A percentile compares a stretch with the other conserved stretches of the same genome.
These are phyloP conservation scores for Collybiopsis luxurians DNA, from an alignment of 768 basidiomycete species.

Conservation along the genomic window DNA sequence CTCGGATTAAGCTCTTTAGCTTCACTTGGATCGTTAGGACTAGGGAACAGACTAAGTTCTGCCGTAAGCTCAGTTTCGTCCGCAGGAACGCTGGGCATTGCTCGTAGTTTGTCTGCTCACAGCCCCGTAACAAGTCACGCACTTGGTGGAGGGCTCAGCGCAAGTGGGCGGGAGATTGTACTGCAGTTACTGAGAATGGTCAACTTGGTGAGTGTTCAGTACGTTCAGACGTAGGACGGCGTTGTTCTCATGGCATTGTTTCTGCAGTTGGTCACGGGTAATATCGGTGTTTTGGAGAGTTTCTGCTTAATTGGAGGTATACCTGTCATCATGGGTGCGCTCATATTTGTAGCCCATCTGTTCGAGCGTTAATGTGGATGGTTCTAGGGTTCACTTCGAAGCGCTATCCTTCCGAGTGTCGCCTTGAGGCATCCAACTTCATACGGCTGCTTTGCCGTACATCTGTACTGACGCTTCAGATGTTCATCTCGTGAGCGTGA, in stretches of 20 bases:
- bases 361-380: not conserved
- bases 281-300: slow-evolving; percentile 87
- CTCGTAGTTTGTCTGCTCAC: not conserved
- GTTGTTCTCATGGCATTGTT: too few relatives aligned
- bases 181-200: slow-evolving; percentile 84
- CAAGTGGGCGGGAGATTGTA: slow-evolving; percentile 80
- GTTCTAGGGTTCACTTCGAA: slow-evolving; percentile 87
- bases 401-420: slow-evolving; percentile 89
- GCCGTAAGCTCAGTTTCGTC: not conserved
- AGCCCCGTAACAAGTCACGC: not conserved
- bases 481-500: slow-evolving; percentile 93
- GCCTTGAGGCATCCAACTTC: slow-evolving; percentile 94
- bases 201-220: slow-evolving; percentile 73
- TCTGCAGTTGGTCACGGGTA: slow-evolving; percentile 58
- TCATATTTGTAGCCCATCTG: not conserved
- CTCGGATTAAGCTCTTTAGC: slow-evolving; percentile 2
- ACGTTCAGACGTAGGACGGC: too few relatives aligned
- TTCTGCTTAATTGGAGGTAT: slow-evolving; percentile 96
- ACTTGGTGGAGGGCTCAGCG: slow-evolving; percentile 18
- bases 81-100: not conserved
- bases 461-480: slow-evolving; percentile 91
- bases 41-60: not conserved
- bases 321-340: slow-evolving; percentile 88
- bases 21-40: slow-evolving; percentile 2
- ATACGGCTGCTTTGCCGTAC: slow-evolving; percentile 90